A percentile compares a stretch with the other conserved stretches of the same genome.
Evolutionary conservation across 306 rosid species (phyloP).

Genomic region (Rosa persica): DNA sequence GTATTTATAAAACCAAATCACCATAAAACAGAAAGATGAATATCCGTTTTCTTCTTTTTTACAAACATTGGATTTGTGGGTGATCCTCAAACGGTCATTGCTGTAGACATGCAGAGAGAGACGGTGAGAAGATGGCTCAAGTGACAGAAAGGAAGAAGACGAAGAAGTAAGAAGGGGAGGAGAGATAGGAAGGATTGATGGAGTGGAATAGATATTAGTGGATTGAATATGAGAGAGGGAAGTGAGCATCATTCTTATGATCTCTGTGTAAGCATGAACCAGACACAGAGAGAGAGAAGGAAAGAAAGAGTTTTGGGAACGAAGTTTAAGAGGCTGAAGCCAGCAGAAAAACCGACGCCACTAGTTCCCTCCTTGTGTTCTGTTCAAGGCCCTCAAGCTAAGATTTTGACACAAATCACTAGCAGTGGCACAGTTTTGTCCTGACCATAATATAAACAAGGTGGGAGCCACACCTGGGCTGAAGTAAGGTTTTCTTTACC

Average conservation of each 20-base stretch:
- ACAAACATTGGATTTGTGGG: constrained; percentile 45
- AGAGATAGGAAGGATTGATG: constrained; percentile 32
- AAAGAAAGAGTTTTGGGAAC: not conserved
- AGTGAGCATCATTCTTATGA: constrained; percentile 45
- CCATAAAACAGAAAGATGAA: not conserved
- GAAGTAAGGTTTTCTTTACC: not conserved
- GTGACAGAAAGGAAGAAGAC: constrained; percentile 28
- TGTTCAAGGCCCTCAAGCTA: not conserved
- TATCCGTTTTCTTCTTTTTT: no score
- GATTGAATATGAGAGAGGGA: constrained; percentile 45
- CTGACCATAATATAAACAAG: not conserved
- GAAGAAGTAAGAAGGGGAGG: constrained; percentile 23
- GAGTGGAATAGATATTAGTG: constrained; percentile 33
- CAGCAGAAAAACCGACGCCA: constrained; percentile 24
- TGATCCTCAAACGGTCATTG: constrained; percentile 29
- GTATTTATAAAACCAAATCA: not conserved
- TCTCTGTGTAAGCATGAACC: not conserved
- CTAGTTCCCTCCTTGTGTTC: not conserved
- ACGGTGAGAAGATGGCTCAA: constrained; percentile 35
- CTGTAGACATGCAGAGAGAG: constrained; percentile 36
- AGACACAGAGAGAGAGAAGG: no score
- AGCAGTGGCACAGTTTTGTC: constrained; percentile 6
- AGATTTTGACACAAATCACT: constrained; percentile 5
- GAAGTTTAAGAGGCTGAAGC: constrained; percentile 32
- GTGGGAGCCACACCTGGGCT: constrained; percentile 1